These are phyloP conservation scores for Ottelia alismoides DNA, from an alignment of 106 monocot genomes.

Conservation along the genomic window DNA sequence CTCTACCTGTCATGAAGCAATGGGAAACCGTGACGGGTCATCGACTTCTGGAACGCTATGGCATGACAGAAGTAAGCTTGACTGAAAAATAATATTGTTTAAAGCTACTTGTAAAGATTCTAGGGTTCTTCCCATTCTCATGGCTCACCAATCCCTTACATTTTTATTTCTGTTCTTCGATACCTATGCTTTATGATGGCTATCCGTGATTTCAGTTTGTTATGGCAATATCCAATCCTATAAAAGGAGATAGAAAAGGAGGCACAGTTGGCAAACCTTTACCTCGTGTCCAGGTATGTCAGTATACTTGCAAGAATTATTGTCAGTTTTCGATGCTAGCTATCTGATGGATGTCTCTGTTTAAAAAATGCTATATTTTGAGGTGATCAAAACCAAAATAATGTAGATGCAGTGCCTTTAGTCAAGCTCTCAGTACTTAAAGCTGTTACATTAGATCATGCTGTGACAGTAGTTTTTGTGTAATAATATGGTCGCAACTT, in stretches of 20 bases:
- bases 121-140: neutral
- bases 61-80: conserved; percentile 88
- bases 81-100: neutral
- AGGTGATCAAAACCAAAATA: too few species aligned
- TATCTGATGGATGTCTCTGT: too few species aligned
- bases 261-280: conserved; percentile 95
- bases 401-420: too few species aligned
- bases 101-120: neutral
- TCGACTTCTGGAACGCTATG: conserved; percentile 90
- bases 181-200: too few species aligned
- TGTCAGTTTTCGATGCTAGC: too few species aligned
- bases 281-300: conserved; percentile 68
- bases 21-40: conserved; percentile 94
- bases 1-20: conserved; percentile 81
- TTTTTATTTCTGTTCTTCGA: too few species aligned
- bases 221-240: conserved; percentile 93
- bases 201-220: conserved; percentile 93
- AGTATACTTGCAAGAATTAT: too few species aligned
- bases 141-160: neutral
- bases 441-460: too few species aligned
- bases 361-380: too few species aligned
- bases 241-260: conserved; percentile 67
- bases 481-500: too few species aligned
- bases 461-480: too few species aligned
- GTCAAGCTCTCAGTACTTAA: too few species aligned